Percentiles rank a stretch among this genome's conserved stretches.
These are phyloP conservation scores for Hansenula sp. DNA, from an alignment of 1,139 yeast genomes.

Conservation along the genomic window DNA sequence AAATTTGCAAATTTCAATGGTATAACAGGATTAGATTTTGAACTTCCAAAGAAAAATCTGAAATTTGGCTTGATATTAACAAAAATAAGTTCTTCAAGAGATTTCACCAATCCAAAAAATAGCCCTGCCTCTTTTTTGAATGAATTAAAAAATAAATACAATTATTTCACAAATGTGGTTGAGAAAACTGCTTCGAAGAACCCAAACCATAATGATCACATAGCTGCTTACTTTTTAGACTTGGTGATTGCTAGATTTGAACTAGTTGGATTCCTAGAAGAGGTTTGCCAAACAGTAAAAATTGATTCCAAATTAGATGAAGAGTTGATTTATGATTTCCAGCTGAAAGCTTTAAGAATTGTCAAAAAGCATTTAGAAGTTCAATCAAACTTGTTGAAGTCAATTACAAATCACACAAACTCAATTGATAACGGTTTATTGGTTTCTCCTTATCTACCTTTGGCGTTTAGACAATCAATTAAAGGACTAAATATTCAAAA, in stretches of 20 bases:
- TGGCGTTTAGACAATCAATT: constrained; percentile 23
- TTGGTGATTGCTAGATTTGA: constrained; percentile 30
- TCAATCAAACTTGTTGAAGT: constrained; percentile 10
- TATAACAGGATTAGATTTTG: constrained; percentile 6
- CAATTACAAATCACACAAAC: constrained; percentile 18
- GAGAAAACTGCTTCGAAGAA: not conserved
- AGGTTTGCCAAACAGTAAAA: constrained; percentile 12
- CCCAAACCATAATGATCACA: constrained; percentile 11
- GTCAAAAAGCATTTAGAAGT: constrained; percentile 20
- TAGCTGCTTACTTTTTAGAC: constrained; percentile 22
- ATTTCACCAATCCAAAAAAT: not conserved
- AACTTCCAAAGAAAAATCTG: constrained; percentile 18
- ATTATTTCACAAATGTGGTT: not conserved
- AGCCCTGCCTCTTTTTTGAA: not conserved
- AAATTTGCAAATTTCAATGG: constrained; percentile 10
- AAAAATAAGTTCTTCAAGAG: constrained; percentile 7
- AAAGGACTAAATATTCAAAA: constrained; percentile 21
- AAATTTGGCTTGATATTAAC: constrained; percentile 21
- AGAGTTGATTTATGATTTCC: constrained; percentile 42
- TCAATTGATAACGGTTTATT: constrained; percentile 14
- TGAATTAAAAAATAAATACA: constrained; percentile 1
- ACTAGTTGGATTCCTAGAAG: constrained; percentile 30
- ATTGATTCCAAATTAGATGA: constrained; percentile 20
- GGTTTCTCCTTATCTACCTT: constrained; percentile 23
- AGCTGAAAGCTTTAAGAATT: constrained; percentile 42